Evolutionary conservation across 129 eudicot species (phyloP), one percentile per base, ranked within the genome.

Genomic region (Flaveria trinervia): DNA sequence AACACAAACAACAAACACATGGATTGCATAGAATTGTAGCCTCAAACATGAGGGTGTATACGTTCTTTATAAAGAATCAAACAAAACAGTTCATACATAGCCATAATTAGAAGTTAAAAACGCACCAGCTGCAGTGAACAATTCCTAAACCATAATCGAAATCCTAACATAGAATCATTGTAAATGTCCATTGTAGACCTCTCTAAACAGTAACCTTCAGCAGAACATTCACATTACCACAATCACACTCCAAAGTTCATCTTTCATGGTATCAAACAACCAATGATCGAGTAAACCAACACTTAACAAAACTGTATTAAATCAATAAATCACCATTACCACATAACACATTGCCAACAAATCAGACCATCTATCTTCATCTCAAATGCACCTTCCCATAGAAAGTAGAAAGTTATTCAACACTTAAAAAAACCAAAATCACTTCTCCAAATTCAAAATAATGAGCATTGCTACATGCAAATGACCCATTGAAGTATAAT

Each of bases 211-310:
- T 16, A 72, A 55, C 39, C 36, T 33, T 66, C 73, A 76, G 65
- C 25, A 18, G 5, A 52, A 68, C 7, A 67, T 16, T 67, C 59
- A 52, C 81, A 55, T 54, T 22, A 68, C 69, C 70, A 12, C 39
- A 25, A 59, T 28, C 17, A 68, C 68, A 68, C 59, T 23, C 68
- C 15, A n/a, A 56, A 26, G 7, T 57, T 78, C 76, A 70, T 41
- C 76, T 78, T 78, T 68, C 75, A 55, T 4, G 1, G 22, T 11
- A 77, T 26, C 60, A 68, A 57, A 57, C 41, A 12, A 57, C 82
- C 62, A 15, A 14, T 7, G n/a, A 56, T 72, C 49, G 2, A 54
- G 1, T 9, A 68, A 68, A 43, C 10, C 54, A 44, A 43, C 54
- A 68, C 12, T 1, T 26, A 26, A 26, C 1, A 14, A 60, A 41